Percentiles rank a stretch among this genome's conserved stretches.
phyloP scores from a whole-genome alignment of 2,329 filamentous ascomycete genomes.

The Parastagonospora avenae region DNA sequence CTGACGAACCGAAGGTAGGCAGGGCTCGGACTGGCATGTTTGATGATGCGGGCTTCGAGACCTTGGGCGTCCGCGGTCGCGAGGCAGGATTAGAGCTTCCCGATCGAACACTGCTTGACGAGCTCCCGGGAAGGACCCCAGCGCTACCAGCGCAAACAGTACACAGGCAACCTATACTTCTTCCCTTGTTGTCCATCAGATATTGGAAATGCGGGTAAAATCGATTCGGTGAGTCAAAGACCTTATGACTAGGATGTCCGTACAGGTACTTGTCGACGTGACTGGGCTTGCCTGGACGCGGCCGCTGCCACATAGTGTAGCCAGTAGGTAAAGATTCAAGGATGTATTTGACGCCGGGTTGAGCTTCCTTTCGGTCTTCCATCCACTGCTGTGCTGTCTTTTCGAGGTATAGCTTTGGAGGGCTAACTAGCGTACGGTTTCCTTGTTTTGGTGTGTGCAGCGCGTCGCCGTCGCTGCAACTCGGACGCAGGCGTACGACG shows the following conservation, averaged over 20 bases:
- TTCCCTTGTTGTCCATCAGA: constrained; percentile 56
- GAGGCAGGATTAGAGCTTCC: constrained; percentile 10
- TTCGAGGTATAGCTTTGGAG: constrained; percentile 52
- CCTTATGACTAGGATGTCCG: constrained; percentile 58
- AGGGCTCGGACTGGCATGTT: neutral
- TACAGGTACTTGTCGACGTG: constrained; percentile 62
- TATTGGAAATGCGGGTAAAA: constrained; percentile 64
- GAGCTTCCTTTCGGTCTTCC: constrained; percentile 46
- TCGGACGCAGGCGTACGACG: constrained; percentile 29
- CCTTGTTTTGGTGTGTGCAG: constrained; percentile 26
- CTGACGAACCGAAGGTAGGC: neutral
- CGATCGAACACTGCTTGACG: constrained; percentile 7
- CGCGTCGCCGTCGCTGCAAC: constrained; percentile 43
- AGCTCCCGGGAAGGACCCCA: constrained; percentile 21
- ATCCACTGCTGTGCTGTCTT: constrained; percentile 58
- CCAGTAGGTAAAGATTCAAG: constrained; percentile 61
- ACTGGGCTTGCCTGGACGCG: constrained; percentile 46
- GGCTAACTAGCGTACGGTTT: constrained; percentile 38
- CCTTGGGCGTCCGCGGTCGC: neutral
- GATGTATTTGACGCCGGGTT: constrained; percentile 50
- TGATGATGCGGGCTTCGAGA: neutral
- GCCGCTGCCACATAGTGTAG: constrained; percentile 58
- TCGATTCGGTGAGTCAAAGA: constrained; percentile 59
- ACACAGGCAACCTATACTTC: constrained; percentile 55
- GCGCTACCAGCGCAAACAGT: constrained; percentile 49